Evolutionary conservation across 768 basidiomycete species (phyloP), one percentile per base, ranked within the genome.

Genomic region (Amyloporia xantha): DNA sequence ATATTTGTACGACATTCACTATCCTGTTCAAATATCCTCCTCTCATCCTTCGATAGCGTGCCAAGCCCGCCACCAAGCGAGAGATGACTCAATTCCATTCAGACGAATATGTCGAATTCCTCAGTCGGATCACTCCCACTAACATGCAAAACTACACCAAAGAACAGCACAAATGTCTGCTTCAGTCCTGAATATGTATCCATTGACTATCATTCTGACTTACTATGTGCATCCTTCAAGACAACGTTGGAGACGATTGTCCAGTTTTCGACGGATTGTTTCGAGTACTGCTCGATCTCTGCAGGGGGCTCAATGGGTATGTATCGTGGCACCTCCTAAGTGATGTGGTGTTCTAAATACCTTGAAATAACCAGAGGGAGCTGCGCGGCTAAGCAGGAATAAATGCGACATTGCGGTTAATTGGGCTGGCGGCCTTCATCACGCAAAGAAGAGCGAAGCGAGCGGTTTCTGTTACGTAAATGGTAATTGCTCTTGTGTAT

Each of bases 51-150:
- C 24, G n/a, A 23, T 59, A 99, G 96, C 82, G 96, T 52, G 96
- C 96, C 3, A 99, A 99, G 76, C 96, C 96, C 5, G 96, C 96
- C 6, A 99, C 96, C 2, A 96, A 96, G 69, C 87, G 96, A 52
- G 96, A 99, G 67, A 98, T 99, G 96, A 95, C 96, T 17, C 90
- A 99, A 62, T 99, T 98, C 63, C 95, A 98, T 67, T 94, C 95
- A 3, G 95, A 99, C 66, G 96, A 98, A 74, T 99, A 98, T 65
- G 90, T 98, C 50, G 96, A 98, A 59, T 98, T 99, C 68, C 76
- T 98, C 44, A 86, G 82, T 64, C 80, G 87, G 58, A 95, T 98
- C 58, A 91, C 86, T 1, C 95, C 96, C 0, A 88, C 84, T 66
- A 97, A 95, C 66, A 96, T 96, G 84, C 87, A 89, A 63, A 82